Evolutionary conservation across 202 grass and related monocot genomes (phyloP).

Genomic region (Cymbopogon flexuosus): DNA sequence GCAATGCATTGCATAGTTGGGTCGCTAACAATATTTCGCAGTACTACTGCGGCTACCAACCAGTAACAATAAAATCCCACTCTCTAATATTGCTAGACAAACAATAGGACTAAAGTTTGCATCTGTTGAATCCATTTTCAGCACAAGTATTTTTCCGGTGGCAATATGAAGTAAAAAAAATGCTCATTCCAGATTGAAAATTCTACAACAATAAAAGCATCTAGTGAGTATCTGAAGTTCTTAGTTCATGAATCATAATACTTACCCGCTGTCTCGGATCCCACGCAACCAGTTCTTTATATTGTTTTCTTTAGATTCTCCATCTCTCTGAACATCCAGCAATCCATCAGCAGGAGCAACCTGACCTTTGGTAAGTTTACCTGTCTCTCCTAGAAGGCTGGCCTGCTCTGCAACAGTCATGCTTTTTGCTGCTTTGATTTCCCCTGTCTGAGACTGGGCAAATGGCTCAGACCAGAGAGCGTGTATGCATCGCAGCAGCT

Average conservation of each 20-base stretch:
- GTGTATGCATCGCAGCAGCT: constrained; percentile 85
- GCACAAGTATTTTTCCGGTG: not conserved
- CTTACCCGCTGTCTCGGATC: constrained; percentile 93
- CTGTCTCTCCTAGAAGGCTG: constrained; percentile 81
- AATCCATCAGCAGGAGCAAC: constrained; percentile 61
- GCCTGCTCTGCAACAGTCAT: constrained; percentile 80
- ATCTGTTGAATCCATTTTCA: not conserved
- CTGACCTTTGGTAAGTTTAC: constrained; percentile 58
- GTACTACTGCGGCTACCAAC: not conserved
- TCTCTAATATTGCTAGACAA: not conserved
- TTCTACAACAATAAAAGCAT: not conserved
- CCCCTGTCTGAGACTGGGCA: constrained; percentile 50
- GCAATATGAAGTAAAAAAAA: not conserved
- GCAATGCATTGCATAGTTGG: not conserved
- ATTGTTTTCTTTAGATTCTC: constrained; percentile 79
- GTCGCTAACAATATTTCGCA: not conserved
- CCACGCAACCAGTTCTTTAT: constrained; percentile 96
- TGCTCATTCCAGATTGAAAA: not conserved
- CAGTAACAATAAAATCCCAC: not conserved
- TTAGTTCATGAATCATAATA: constrained; percentile 8
- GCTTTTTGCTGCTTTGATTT: constrained; percentile 79
- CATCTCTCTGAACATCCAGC: constrained; percentile 62
- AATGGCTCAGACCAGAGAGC: constrained; percentile 70
- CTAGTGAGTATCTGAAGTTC: not conserved
- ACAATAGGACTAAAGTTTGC: not conserved